Percentiles rank a stretch among this genome's conserved stretches.
These are phyloP conservation scores for Ilex aquifolium DNA, from an alignment of 257 asterid species.

Conservation along the genomic window DNA sequence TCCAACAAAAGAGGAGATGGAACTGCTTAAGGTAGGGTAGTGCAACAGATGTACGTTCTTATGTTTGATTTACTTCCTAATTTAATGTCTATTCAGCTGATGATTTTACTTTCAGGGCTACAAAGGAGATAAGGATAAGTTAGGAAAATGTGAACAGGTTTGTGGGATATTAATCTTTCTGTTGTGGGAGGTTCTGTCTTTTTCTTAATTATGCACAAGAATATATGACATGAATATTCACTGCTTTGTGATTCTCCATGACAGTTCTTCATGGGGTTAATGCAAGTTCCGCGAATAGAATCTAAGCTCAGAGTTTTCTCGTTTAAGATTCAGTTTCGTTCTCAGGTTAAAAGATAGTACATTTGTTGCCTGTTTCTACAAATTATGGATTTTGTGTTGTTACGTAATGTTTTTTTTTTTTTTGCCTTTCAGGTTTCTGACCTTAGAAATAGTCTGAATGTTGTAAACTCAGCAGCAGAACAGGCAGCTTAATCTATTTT, in stretches of 20 bases:
- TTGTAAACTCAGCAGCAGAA: conserved; percentile 79
- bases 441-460: conserved; percentile 62
- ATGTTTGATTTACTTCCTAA: neutral
- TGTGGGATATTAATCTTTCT: conserved; percentile 21
- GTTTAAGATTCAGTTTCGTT: conserved; percentile 71
- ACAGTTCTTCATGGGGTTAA: conserved; percentile 87
- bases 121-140: conserved; percentile 72
- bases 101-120: conserved; percentile 59
- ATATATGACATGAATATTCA: conserved; percentile 12
- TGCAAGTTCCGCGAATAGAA: conserved; percentile 93
- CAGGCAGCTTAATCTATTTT: conserved; percentile 51
- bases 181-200: conserved; percentile 3
- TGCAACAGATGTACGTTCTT: neutral
- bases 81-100: conserved; percentile 4
- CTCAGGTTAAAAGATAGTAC: conserved; percentile 56
- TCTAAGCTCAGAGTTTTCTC: conserved; percentile 84
- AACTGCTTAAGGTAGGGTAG: conserved; percentile 63
- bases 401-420: conserved; percentile 2
- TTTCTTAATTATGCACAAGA: neutral
- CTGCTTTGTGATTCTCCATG: conserved; percentile 11
- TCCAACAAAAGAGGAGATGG: conserved; percentile 98
- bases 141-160: conserved; percentile 97
- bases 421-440: conserved; percentile 65
- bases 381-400: conserved; percentile 7
- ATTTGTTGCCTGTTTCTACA: conserved; percentile 9